Base-by-base conservation (phyloP, 192 early-diverging fungal species). In the Geranomyces variabilis region DNA sequence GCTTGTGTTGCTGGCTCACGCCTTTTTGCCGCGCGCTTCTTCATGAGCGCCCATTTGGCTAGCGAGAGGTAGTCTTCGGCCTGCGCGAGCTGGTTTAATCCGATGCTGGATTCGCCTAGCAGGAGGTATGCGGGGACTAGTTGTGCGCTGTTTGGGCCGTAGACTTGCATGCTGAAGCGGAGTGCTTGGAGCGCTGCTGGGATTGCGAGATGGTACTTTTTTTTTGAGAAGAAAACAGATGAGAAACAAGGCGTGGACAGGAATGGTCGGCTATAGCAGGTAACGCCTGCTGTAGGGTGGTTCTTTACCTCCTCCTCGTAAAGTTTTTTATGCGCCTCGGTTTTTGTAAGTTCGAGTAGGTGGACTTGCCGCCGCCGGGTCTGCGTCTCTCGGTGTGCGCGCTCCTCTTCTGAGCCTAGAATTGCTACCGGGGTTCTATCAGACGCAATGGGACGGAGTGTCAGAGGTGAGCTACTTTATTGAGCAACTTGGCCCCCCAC, bases 41-140 rank as follows among this genome's bases (percentile, higher is more conserved):
- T 86, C 46, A 87, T 64, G 13, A 87, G 57, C 22, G 85, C 85
- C 82, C 83, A 87, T 74, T 87, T 84, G 21, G 86, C 86, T 26
- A 87, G 69, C 22, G 83, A 81, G 0, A 87, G 74, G 71, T 87
- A 87, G 44, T 87, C 85, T 67, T 87, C 85, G 24, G 85, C 84
- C 67, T 87, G 82, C 19, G 63, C 41, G 75, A 75, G 80, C 69
- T 87, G 80, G 41, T 81, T 81, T 22, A 87, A 58, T 1, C 86
- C 86, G 31, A 85, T 87, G 55, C 77, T 82, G 12, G 86, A 87
- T 77, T 87, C 85, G 26, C 86, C 86, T 13, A 87, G 76, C 5
- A 87, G 74, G 15, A 87, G 66, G 67, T 87, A 87, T 5, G 81
- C 77, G 10, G 86, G 86, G 24, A 87, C 83, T 4, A 87, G 73